A percentile compares a stretch with the other conserved stretches of the same genome.
These are phyloP conservation scores for Euphorbia schlechtendalii DNA, from an alignment of 441 rosid genomes.

Conservation along the genomic window DNA sequence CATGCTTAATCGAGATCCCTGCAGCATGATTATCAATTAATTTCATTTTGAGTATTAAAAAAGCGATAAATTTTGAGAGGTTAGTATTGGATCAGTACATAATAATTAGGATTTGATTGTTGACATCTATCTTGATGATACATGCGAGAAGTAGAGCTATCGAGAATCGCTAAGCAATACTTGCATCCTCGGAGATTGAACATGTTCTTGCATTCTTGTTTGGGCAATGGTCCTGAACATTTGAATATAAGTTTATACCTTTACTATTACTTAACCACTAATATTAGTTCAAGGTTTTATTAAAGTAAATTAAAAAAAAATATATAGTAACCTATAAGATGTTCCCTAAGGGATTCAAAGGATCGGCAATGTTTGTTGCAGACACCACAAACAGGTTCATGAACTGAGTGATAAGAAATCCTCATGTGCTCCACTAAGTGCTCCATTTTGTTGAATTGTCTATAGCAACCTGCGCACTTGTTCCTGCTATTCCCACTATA, in stretches of 20 bases:
- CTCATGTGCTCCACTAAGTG: constrained; percentile 94
- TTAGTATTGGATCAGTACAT: constrained; percentile 24
- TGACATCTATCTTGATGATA: constrained; percentile 80
- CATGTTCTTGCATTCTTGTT: constrained; percentile 72
- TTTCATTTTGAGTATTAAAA: neutral
- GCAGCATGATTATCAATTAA: neutral
- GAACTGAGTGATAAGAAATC: constrained; percentile 63
- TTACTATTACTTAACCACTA: neutral
- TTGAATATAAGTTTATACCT: neutral
- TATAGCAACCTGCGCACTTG: constrained; percentile 87
- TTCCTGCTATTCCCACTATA: constrained; percentile 36
- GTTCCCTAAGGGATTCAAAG: constrained; percentile 87
- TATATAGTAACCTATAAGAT: constrained; percentile 76
- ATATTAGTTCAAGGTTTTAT: neutral
- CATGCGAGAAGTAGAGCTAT: constrained; percentile 52
- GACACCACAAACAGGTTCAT: constrained; percentile 72
- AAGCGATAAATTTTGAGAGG: too few relatives aligned
- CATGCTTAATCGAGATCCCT: constrained; percentile 63
- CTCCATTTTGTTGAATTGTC: constrained; percentile 79
- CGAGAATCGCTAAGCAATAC: constrained; percentile 63
- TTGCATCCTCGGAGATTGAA: constrained; percentile 69
- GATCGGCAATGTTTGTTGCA: constrained; percentile 86
- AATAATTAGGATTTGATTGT: constrained; percentile 27
- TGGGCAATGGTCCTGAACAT: constrained; percentile 71
- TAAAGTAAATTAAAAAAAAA: neutral